Base-by-base conservation (phyloP, 805 yeast species). In the Wickerhamomyces queroliae region DNA sequence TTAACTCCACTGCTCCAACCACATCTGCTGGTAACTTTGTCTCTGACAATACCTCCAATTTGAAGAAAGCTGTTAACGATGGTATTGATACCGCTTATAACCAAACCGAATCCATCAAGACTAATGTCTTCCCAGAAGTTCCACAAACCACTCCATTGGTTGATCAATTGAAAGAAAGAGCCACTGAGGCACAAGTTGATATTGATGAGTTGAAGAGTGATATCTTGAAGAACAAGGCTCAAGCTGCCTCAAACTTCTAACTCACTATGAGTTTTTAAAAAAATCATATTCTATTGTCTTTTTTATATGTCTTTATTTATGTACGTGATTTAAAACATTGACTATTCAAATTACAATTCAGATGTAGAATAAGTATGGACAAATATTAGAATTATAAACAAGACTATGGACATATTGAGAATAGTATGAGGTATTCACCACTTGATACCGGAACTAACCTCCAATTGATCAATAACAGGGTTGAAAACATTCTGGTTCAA, bases 401-500 rank as follows among this genome's bases (percentile, higher is more conserved):
- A 30, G 18, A 27, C 35, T 5, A 11, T 29, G 13, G 5, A 16
- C 13, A 12, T 15, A 12, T 31, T 21, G n/a, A 30, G 33, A 30
- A 19, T 22, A 16, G 28, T 10, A n/a, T 23, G 27, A 18, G n/a
- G 7, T 7, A 12, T 21, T 34, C 22, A 43, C 7, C 27, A 30
- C 41, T 52, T 52, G 36, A 65, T 46, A 59, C 95, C 95, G 33
- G 89, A 82, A 39, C 87, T 78, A 36, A 80, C 83, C 47, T 76
- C 89, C 48, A 80, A 62, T 43, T 82, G 79, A 36, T 69, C 66
- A 53, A 83, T 69, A 25, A 71, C 67, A 13, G 90, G 87, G 40
- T 81, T 74, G 41, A 69, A 48, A 20, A 83, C 88, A 49, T 83
- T 84, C 36, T 76, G 63, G 58, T 84, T 78, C 65, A 85, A 69